Percentiles rank a stretch among this genome's conserved stretches.
Evolutionary conservation across 1,284 basidiomycete genomes (phyloP).

Genomic region (Sporisorium sorghi): DNA sequence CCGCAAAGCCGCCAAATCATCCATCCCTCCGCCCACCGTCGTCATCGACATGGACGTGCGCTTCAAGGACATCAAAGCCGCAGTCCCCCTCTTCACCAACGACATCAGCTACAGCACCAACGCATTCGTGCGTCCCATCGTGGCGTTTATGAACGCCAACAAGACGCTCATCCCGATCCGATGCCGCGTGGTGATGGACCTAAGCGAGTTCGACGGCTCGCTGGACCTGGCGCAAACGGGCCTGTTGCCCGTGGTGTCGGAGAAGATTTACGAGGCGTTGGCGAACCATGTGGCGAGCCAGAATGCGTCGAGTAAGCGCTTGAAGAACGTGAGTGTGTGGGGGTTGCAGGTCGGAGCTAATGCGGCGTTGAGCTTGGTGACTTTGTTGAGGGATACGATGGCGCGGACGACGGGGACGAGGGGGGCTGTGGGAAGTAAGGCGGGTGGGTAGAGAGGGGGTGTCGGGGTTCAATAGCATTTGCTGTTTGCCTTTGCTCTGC

Average conservation of each 20-base stretch:
- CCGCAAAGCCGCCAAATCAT: constrained; percentile 8
- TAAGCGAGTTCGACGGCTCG: constrained; percentile 68
- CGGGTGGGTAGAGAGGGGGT: not conserved
- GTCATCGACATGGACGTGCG: constrained; percentile 91
- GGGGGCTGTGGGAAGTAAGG: constrained; percentile 6
- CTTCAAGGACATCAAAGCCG: constrained; percentile 95
- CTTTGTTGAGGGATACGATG: constrained; percentile 42
- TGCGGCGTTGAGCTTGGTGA: constrained; percentile 44
- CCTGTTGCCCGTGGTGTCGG: constrained; percentile 62
- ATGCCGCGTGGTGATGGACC: constrained; percentile 67
- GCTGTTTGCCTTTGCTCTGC: no score
- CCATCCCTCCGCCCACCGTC: constrained; percentile 71
- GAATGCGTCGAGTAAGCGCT: constrained; percentile 59
- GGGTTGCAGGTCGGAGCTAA: constrained; percentile 54
- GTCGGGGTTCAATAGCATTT: no score
- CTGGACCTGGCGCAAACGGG: constrained; percentile 68
- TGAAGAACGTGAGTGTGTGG: constrained; percentile 66
- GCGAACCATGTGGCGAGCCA: constrained; percentile 66
- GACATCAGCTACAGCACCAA: constrained; percentile 87
- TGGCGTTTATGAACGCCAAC: constrained; percentile 83
- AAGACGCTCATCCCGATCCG: constrained; percentile 65
- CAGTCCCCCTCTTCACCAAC: constrained; percentile 76
- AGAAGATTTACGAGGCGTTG: constrained; percentile 68
- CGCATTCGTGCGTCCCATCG: constrained; percentile 95
- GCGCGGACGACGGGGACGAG: constrained; percentile 33